Base-by-base conservation (phyloP, 768 basidiomycete species). In the Rhizopogon vulgaris region DNA sequence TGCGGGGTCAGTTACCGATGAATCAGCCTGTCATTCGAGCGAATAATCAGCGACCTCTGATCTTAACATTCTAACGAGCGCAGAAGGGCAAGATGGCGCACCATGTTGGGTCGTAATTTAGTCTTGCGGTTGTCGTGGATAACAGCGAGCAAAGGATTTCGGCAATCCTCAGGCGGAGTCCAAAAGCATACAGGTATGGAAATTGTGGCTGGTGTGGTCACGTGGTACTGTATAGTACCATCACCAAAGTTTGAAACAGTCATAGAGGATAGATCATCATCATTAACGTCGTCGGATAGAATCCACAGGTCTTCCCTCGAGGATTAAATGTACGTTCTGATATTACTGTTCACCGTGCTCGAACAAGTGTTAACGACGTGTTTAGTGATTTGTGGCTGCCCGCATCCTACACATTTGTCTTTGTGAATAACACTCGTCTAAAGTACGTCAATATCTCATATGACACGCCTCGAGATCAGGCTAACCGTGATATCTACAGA, bases 301-400 rank as follows among this genome's bases (percentile, higher is more conserved):
- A 90, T 80, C 89, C 83, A 84, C 88, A 88, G 82, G 87, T 93
- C 90, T 80, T 92, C 90, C 89, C 77, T 76, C 56, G 78, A 67
- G 90, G 90, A 91, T 92, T 92, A 92, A 93, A 70, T 85, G 72
- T 73, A 47, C 48, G 60, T 49, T 38, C 27, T 11, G 3, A 34
- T 34, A 11, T 34, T 4, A 34, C 12, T 38, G 25, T 30, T 37
- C 18, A 11, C 22, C 1, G 10, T 9, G 27, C 15, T 27, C 0
- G 8, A 50, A 14, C 2, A 11, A 24, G 14, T 18, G 10, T 49
- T 28, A 52, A 25, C 36, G 40, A 30, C 6, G 37, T 67, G 63
- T 49, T 17, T 65, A 87, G 90, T 80, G 90, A 93, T 92, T 88
- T 88, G 89, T 89, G 87, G 90, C 90, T 93, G 82, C 82, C 68